Evolutionary conservation across 2,329 filamentous ascomycete species (phyloP).

Genomic region (Dothideomycetes sp.): DNA sequence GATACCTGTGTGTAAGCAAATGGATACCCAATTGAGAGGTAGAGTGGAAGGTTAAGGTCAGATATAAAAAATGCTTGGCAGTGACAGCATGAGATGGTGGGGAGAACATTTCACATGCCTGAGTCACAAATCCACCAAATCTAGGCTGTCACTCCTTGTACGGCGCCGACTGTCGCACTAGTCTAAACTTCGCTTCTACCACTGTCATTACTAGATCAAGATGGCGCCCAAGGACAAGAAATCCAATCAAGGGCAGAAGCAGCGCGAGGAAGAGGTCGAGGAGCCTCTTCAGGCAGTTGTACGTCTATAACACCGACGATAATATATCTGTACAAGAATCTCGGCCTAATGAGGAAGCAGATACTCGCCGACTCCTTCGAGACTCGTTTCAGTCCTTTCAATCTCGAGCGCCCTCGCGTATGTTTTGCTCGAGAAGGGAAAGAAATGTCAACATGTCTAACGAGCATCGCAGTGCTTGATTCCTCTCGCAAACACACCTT

Average conservation of each 20-base stretch:
- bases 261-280: constrained; percentile 47
- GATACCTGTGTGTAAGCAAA: too few species aligned
- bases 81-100: background rate
- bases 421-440: constrained; percentile 20
- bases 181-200: background rate
- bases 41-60: too few species aligned
- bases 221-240: constrained; percentile 41
- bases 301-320: too few species aligned
- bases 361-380: constrained; percentile 92
- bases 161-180: too few species aligned
- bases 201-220: constrained; percentile 9
- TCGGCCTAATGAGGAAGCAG: constrained; percentile 31
- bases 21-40: too few species aligned
- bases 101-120: background rate
- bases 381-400: constrained; percentile 81
- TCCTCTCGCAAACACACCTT: constrained; percentile 80
- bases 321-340: constrained; percentile 4
- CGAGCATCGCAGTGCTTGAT: constrained; percentile 61
- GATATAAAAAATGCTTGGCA: background rate
- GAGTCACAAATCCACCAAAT: background rate
- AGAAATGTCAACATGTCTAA: constrained; percentile 2
- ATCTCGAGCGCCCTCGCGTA: constrained; percentile 78
- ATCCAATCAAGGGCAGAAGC: constrained; percentile 23
- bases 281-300: constrained; percentile 54
- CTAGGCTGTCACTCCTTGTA: too few species aligned